These are phyloP conservation scores for Arachnopeziza araneosa DNA, from an alignment of 2,329 filamentous ascomycete genomes.

Conservation along the genomic window DNA sequence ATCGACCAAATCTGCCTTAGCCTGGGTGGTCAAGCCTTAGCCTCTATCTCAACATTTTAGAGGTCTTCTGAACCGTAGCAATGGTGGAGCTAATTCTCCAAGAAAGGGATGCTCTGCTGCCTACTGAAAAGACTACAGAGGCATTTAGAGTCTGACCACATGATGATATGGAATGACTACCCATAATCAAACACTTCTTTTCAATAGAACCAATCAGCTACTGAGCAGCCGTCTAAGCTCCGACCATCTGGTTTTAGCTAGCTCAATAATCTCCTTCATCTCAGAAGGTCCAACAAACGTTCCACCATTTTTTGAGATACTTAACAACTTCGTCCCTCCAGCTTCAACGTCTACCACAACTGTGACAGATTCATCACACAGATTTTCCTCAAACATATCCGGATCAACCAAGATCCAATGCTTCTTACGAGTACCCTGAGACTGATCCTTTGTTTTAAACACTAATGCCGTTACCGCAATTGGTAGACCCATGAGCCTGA, in stretches of 20 bases:
- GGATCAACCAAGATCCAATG: constrained; percentile 82
- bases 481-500: constrained; percentile 62
- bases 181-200: neutral
- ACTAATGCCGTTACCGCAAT: constrained; percentile 74
- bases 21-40: too few relatives aligned
- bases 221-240: constrained; percentile 31
- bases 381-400: constrained; percentile 80
- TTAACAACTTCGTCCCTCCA: constrained; percentile 51
- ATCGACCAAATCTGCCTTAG: too few relatives aligned
- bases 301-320: constrained; percentile 81
- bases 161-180: neutral
- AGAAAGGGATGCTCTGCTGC: neutral
- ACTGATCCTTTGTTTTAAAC: constrained; percentile 54
- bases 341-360: constrained; percentile 64
- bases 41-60: too few relatives aligned
- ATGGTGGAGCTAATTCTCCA: too few relatives aligned
- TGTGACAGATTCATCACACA: constrained; percentile 79
- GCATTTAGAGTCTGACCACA: neutral
- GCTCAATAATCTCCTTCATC: constrained; percentile 52
- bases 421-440: constrained; percentile 40
- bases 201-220: neutral
- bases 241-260: constrained; percentile 60
- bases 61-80: too few relatives aligned
- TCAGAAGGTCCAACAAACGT: constrained; percentile 59
- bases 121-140: neutral